Percentiles rank a stretch among this genome's conserved stretches.
These are phyloP conservation scores for Aschersonia sp. DNA, from an alignment of 2,329 filamentous ascomycete genomes.

Conservation along the genomic window DNA sequence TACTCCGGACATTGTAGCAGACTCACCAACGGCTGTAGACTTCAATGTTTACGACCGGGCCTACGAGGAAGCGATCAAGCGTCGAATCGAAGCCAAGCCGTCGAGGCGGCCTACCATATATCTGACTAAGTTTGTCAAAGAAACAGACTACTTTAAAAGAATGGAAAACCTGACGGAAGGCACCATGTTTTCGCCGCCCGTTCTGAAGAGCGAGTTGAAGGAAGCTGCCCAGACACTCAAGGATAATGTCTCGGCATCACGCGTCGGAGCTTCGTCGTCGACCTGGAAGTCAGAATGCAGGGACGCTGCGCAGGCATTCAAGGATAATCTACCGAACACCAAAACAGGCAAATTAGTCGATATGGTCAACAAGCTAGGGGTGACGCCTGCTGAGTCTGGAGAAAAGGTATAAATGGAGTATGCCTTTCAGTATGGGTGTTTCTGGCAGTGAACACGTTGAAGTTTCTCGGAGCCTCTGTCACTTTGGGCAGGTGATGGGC, in stretches of 20 bases:
- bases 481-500: not conserved
- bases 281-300: not conserved
- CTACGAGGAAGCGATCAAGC: slow-evolving; percentile 62
- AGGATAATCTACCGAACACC: not conserved
- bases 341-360: not conserved
- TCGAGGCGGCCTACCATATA: slow-evolving; percentile 29
- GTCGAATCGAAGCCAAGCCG: slow-evolving; percentile 44
- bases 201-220: slow-evolving; percentile 4
- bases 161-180: slow-evolving; percentile 22
- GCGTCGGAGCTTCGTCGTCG: not conserved
- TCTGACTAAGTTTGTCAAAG: slow-evolving; percentile 31
- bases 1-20: slow-evolving; percentile 47
- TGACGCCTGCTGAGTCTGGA: not conserved
- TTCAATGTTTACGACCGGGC: slow-evolving; percentile 82
- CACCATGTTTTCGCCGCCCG: slow-evolving; percentile 7
- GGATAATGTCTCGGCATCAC: not conserved
- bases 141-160: slow-evolving; percentile 23
- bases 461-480: not conserved
- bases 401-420: not conserved
- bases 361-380: not conserved
- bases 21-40: slow-evolving; percentile 72
- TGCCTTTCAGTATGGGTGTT: not conserved
- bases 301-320: not conserved
- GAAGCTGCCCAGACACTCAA: slow-evolving; percentile 5
- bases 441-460: not conserved